Conservation (phyloP, 73 alveolate species). For the Paramecium octaurelia region DNA sequence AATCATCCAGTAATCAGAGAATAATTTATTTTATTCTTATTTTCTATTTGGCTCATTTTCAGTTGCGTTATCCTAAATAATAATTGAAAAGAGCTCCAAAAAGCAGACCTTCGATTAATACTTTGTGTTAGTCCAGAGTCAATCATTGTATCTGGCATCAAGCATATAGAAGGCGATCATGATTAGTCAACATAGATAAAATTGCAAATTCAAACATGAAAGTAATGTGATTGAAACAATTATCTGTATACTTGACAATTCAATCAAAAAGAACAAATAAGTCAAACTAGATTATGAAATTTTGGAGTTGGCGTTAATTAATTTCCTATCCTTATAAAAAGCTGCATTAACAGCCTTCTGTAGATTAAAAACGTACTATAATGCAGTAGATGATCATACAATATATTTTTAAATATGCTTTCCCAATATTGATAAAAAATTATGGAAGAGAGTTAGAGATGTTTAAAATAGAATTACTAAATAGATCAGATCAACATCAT, state of each 20-base stretch:
- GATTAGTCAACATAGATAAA: neutral
- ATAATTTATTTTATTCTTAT: neutral
- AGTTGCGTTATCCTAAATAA: neutral
- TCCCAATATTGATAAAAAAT: neutral
- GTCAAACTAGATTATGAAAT: neutral
- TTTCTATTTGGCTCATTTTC: neutral
- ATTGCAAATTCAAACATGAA: neutral
- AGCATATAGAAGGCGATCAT: neutral
- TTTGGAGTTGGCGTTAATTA: neutral
- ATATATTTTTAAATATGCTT: neutral
- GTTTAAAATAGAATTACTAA: neutral
- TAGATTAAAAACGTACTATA: neutral
- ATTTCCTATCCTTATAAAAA: neutral
- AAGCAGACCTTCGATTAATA: neutral
- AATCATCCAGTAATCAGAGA: neutral
- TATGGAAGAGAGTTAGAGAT: slow-evolving; percentile 8
- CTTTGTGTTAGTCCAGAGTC: neutral
- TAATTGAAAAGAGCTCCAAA: neutral
- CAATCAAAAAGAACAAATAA: neutral
- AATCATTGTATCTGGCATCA: neutral
- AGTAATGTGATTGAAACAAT: neutral
- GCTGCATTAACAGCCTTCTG: slow-evolving; percentile 14
- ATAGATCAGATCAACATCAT: neutral
- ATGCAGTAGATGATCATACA: neutral
- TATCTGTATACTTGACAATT: neutral